Conservation (phyloP, 2,329 filamentous ascomycete genomes). For the Botryosphaeria agaves region DNA sequence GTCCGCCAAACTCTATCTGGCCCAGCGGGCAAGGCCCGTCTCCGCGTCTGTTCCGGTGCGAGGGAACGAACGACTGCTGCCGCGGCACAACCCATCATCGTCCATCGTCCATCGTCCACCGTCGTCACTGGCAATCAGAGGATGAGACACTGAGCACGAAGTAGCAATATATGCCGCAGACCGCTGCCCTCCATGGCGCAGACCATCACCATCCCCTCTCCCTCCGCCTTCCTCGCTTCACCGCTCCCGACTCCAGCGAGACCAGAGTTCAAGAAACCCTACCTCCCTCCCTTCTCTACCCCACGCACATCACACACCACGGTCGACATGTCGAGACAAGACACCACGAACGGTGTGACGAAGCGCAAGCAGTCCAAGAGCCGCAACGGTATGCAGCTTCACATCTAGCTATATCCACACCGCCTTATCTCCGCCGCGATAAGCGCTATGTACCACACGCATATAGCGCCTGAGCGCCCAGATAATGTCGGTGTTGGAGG, state of each 20-base stretch:
- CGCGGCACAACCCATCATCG: too few relatives aligned
- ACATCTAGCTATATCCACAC: conserved; percentile 3
- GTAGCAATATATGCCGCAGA: too few relatives aligned
- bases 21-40: too few relatives aligned
- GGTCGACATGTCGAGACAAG: conserved; percentile 8
- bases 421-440: conserved; percentile 8
- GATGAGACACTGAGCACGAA: too few relatives aligned
- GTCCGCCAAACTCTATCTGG: too few relatives aligned
- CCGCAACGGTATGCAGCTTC: conserved; percentile 44
- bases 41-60: too few relatives aligned
- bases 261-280: conserved; percentile 10
- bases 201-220: conserved; percentile 41
- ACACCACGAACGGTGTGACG: conserved; percentile 17
- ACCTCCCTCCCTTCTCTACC: too few relatives aligned
- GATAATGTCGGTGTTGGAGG: too few relatives aligned
- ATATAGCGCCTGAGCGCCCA: too few relatives aligned
- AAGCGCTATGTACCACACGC: conserved; percentile 7
- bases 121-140: too few relatives aligned
- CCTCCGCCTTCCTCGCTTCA: conserved; percentile 34
- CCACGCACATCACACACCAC: conserved; percentile 5
- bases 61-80: too few relatives aligned
- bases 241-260: conserved; percentile 11
- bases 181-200: conserved; percentile 25
- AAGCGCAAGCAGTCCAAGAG: conserved; percentile 62
- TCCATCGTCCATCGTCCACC: too few relatives aligned